phyloP scores from a whole-genome alignment of 345 rosid species.

The Eucalyptus sp. region DNA sequence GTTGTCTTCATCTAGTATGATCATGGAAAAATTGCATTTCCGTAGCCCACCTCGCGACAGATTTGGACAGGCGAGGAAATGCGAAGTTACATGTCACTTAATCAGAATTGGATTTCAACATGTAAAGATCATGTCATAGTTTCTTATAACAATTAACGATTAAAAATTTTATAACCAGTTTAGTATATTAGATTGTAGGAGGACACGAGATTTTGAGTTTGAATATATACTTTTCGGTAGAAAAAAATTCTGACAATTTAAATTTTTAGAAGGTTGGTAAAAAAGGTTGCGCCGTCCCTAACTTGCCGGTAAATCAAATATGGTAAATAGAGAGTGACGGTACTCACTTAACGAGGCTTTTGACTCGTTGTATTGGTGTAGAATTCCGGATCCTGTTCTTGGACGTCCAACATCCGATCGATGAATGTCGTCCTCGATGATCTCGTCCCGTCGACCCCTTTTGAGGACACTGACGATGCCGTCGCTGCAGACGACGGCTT shows the following conservation, averaged over 20 bases:
- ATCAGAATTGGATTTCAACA: background rate
- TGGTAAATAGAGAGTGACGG: background rate
- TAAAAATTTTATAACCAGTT: background rate
- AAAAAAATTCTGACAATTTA: too few species aligned
- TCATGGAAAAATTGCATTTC: too few species aligned
- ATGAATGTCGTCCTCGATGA: background rate
- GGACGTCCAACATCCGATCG: slow-evolving; percentile 8
- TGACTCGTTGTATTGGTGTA: slow-evolving; percentile 9
- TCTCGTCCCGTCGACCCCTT: background rate
- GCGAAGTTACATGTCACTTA: background rate
- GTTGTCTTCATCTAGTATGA: too few species aligned
- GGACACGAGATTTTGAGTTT: background rate
- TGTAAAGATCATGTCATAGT: background rate
- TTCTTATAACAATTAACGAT: background rate
- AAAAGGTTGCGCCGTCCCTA: background rate
- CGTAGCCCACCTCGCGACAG: too few species aligned
- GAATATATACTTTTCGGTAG: background rate
- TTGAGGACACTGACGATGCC: background rate
- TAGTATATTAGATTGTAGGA: background rate
- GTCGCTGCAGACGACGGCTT: background rate
- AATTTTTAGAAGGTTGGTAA: background rate
- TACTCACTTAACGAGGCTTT: slow-evolving; percentile 12
- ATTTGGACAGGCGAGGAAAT: background rate
- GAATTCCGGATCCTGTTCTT: slow-evolving; percentile 15
- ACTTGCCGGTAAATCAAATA: background rate